Evolutionary conservation across 208 protist genomes (phyloP), one percentile per base, ranked within the genome.

Genomic region (Acanthamoeba castellanii): DNA sequence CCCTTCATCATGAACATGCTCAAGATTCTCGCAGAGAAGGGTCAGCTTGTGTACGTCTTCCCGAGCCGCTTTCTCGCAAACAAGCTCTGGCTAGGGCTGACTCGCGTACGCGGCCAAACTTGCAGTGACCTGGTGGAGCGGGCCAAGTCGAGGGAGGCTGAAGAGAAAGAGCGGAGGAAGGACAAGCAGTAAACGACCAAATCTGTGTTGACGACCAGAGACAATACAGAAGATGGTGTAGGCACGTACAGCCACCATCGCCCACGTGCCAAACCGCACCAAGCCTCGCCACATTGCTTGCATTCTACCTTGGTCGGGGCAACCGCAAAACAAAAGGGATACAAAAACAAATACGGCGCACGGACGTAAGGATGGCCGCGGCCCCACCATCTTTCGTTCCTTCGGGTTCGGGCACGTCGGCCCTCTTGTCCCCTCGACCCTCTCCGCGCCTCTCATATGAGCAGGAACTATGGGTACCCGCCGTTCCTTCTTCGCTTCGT

Each of bases 1-100:
- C 99, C 99, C 18, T 99, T 99, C 96, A 96, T 99, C 66, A 96
- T 99, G 8, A 97, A 98, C 91, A 95, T 99, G 52, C 95, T 99
- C 20, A 98, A 99, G 87, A 93, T 98, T 14, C 96, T 99, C 34
- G 98, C 98, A 30, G 97, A 99, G 96, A 98, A 98, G 90, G 98
- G 98, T 3, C 95, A 98, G 94, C 96, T 99, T 70, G 47, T 78
- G 74, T 82, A 82, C 74, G 74, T 34, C 20, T 34, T 6, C 42
- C 11, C 34, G 61, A 68, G 61, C 32, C 76, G 7, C n/a, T 37
- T 20, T 9, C 61, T 30, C 27, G 13, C 22, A 0, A 9, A 27
- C 22, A 20, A n/a, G n/a, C 61, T 20, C 6, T 30, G 27, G 27
- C 5, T 42, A 2, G 30, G 0, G 70, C 11, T 37, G 2, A 37